Percentiles rank a stretch among this genome's conserved stretches.
Conservation (phyloP, 164 flowering plant genomes). For the Nymphaea thermarum region DNA sequence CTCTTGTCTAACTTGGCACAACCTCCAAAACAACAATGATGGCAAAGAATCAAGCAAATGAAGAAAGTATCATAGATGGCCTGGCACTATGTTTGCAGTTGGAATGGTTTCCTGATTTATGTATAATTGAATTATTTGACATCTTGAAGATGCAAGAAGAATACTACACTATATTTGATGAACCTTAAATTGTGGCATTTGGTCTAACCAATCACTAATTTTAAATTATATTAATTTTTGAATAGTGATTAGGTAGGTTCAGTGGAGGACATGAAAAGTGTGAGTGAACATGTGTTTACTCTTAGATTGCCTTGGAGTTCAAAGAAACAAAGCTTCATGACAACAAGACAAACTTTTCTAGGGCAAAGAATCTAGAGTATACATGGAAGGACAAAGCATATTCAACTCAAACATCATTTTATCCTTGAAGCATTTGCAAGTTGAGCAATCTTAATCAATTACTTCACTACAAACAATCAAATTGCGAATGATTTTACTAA, state of each 20-base stretch:
- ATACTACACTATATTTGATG: constrained; percentile 2
- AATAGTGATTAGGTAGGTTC: neutral
- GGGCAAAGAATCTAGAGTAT: neutral
- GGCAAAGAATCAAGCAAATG: too few relatives aligned
- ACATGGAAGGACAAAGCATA: neutral
- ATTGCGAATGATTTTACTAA: too few relatives aligned
- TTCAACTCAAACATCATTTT: too few relatives aligned
- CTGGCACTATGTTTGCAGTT: neutral
- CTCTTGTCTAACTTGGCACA: too few relatives aligned
- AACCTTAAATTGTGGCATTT: neutral
- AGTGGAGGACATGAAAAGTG: neutral
- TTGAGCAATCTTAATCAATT: too few relatives aligned
- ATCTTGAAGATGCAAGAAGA: constrained; percentile 1
- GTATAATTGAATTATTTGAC: neutral
- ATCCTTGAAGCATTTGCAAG: too few relatives aligned
- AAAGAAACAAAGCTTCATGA: neutral
- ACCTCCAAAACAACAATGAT: too few relatives aligned
- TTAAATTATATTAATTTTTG: neutral
- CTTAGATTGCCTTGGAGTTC: constrained; percentile 1
- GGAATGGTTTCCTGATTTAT: constrained; percentile 1
- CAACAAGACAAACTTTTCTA: neutral
- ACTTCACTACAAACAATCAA: too few relatives aligned
- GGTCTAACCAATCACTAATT: neutral
- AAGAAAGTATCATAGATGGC: neutral
- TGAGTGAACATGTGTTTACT: neutral